Evolutionary conservation across 768 basidiomycete genomes (phyloP).

Genomic region (Tylopilus balloui): DNA sequence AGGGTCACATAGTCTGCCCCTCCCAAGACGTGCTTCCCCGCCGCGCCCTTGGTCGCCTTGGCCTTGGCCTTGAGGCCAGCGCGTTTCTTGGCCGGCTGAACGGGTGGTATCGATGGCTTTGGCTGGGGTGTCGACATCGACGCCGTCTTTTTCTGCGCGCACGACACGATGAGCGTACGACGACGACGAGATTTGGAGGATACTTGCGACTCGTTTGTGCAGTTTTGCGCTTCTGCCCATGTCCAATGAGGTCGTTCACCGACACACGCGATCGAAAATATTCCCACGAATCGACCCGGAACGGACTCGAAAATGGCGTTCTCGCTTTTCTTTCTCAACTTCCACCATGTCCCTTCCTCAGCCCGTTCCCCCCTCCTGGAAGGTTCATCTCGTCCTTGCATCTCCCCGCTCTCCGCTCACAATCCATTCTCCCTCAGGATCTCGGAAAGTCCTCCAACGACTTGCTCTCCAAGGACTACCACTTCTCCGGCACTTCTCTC

Average conservation of each 20-base stretch:
- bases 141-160: slow-evolving; percentile 24
- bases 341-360: slow-evolving; percentile 82
- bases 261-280: neutral
- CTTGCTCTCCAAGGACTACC: slow-evolving; percentile 90
- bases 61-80: slow-evolving; percentile 24
- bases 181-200: neutral
- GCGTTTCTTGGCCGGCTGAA: slow-evolving; percentile 28
- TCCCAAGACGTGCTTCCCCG: slow-evolving; percentile 48
- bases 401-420: neutral
- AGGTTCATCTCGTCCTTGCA: slow-evolving; percentile 42
- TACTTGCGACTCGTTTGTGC: slow-evolving; percentile 34
- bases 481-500: slow-evolving; percentile 63
- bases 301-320: slow-evolving; percentile 7
- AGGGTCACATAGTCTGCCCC: slow-evolving; percentile 75
- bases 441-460: slow-evolving; percentile 97
- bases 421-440: slow-evolving; percentile 48
- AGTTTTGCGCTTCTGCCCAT: slow-evolving; percentile 38
- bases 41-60: slow-evolving; percentile 7
- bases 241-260: neutral
- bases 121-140: slow-evolving; percentile 6
- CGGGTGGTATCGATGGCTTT: slow-evolving; percentile 1
- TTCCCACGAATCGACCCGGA: slow-evolving; percentile 32
- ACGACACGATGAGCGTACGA: neutral
- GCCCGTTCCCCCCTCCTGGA: slow-evolving; percentile 96
- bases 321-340: slow-evolving; percentile 10